Conservation (phyloP, 1,284 basidiomycete genomes). For the Cryptococcus sp. region DNA sequence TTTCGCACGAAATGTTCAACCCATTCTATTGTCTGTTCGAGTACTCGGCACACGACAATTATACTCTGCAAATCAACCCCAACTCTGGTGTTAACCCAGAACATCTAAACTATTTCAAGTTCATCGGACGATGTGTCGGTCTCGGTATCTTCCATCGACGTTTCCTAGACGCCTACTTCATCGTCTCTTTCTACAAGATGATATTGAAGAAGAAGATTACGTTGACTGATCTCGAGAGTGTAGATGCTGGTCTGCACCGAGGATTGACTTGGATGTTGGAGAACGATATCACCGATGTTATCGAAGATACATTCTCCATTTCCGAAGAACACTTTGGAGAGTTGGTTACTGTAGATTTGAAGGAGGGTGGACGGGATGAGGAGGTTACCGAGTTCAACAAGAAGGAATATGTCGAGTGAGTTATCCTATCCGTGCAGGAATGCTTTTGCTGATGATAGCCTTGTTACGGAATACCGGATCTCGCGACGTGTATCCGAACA, state of each 20-base stretch:
- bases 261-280: constrained; percentile 98
- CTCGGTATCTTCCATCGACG: constrained; percentile 97
- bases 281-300: constrained; percentile 89
- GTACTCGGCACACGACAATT: constrained; percentile 99
- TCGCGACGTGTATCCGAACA: constrained; percentile 89
- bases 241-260: constrained; percentile 84
- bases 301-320: constrained; percentile 90
- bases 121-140: constrained; percentile 90
- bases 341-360: constrained; percentile 88
- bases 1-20: constrained; percentile 98
- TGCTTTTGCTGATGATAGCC: constrained; percentile 32
- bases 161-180: constrained; percentile 99
- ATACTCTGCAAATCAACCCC: constrained; percentile 97
- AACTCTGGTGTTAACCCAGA: constrained; percentile 98
- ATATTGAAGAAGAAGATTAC: constrained; percentile 82
- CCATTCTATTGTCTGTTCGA: constrained; percentile 99
- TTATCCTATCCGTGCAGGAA: background rate
- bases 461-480: constrained; percentile 92
- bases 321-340: constrained; percentile 98
- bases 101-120: constrained; percentile 99
- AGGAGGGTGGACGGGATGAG: constrained; percentile 75
- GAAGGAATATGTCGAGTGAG: constrained; percentile 90
- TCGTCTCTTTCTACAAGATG: constrained; percentile 99
- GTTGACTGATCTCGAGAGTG: constrained; percentile 80
- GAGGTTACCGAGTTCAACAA: constrained; percentile 96